Evolutionary conservation across 192 early-diverging fungal genomes (phyloP).

Genomic region (Gamsiella multidivaricata): DNA sequence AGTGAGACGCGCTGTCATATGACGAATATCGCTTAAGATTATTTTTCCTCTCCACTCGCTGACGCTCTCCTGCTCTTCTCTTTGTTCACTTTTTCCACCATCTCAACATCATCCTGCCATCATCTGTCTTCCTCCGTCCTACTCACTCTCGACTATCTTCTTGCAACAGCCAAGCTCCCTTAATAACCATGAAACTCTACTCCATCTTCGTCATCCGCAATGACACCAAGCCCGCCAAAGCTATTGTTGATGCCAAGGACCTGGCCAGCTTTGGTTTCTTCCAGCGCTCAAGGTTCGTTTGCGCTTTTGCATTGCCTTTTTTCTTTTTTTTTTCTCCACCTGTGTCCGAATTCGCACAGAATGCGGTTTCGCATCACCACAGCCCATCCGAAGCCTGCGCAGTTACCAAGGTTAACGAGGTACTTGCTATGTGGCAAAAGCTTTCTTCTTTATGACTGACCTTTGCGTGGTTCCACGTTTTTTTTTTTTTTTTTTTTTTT

Average conservation of each 20-base stretch:
- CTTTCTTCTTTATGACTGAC: too few species aligned
- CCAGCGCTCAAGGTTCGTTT: conserved; percentile 77
- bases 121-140: not conserved
- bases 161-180: not conserved
- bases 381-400: too few species aligned
- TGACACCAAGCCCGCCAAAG: conserved; percentile 56
- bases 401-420: not conserved
- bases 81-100: not conserved
- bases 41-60: too few species aligned
- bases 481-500: not conserved
- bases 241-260: conserved; percentile 76
- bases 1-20: too few species aligned
- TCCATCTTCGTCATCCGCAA: conserved; percentile 60
- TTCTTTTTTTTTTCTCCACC: not conserved
- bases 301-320: not conserved
- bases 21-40: too few species aligned
- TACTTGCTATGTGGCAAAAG: not conserved
- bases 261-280: conserved; percentile 88
- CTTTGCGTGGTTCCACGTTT: not conserved
- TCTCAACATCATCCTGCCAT: not conserved
- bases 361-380: too few species aligned
- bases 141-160: not conserved
- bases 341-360: not conserved
- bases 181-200: conserved; percentile 63
- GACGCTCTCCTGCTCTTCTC: not conserved